Base-by-base conservation (phyloP, 768 basidiomycete species). In the Wakefieldia striispora region DNA sequence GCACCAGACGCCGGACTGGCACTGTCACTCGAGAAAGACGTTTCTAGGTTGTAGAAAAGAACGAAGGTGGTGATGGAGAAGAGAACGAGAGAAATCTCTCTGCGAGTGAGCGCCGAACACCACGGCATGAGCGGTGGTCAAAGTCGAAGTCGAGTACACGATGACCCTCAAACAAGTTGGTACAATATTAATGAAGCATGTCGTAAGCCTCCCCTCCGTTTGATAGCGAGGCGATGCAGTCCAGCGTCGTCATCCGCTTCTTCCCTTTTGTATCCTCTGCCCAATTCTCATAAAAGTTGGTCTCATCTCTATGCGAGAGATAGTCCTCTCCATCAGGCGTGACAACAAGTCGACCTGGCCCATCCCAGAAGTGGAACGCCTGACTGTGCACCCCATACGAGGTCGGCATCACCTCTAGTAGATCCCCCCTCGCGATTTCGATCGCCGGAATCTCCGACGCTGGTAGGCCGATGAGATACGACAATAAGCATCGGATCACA, bases 361-460 rank as follows among this genome's bases (percentile, higher is more conserved):
- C 90, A 56, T 91, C 89, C 90, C 90, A 93, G 70, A 93, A 93
- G 66, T 93, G 90, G 68, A 85, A 92, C 8, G 92, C 91, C 57
- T 91, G 85, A 53, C 86, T 88, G 53, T 89, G 85, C 38, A 97
- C 94, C 10, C 94, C 94, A 56, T 92, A 92, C 6, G 86, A 89
- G 10, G 90, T 86, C 2, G 91, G 90, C 0, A 90, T 82, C 42
- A 93, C 88, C 67, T 99, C 97, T 34, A 98, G 79, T n/a, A 98
- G 73, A 64, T 99, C 97, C 0, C 97, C 97, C 12, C 97, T 82
- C 33, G 95, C 91, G 58, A 99, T 87, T 69, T 98, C 95, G 46
- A 98, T 95, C 1, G 93, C 95, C 0, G 97, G 97, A 39, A 99
- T 97, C 66, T 99, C 97, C 23, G 88, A 87, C 0, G 95, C 92